Base-by-base conservation (phyloP, 345 rosid genomes). In the Eucalyptus regnans region DNA sequence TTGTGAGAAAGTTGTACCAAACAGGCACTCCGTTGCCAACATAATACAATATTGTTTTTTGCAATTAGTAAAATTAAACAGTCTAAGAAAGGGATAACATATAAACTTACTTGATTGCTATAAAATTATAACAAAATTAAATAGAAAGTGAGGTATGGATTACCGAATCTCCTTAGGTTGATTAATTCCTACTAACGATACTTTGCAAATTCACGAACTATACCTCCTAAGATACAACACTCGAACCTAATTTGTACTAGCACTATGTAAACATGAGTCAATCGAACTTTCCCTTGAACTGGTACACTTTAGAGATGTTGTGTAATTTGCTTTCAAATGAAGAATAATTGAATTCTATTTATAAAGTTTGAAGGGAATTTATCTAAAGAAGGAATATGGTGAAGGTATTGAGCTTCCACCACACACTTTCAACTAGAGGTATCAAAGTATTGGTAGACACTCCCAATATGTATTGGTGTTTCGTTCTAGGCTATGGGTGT, bases 351-450 rank as follows among this genome's bases (percentile, higher is more conserved):
- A 22, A 22, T 56, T 56, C 6, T 22, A 56, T 56, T 56, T 56
- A 25, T 23, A 23, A 23, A 56, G 12, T 23, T 22, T 9, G 29
- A 56, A 56, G 9, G 29, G 1, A 23, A 0, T 0, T 56, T 0
- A 22, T 56, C 7, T 23, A 6, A 25, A 22, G 29, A 56, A 56
- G 6, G 6, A 22, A 56, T 56, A 0, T 56, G 0, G 58, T 52
- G 58, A 52, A 52, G 5, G 25, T 52, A 20, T 52, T 10, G 0
- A 20, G 0, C 0, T 52, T 52, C 58, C 5, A 52, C 12, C 23
- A 0, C 12, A 25, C 29, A 56, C 6, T 56, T 25, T 56, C 62
- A 4, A 56, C 62, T 22, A 56, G 23, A 22, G 29, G 29, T 56
- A 56, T 56, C 29, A 56, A 22, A 56, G 6, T 56, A 56, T 56